Base-by-base conservation (phyloP, 441 rosid species). In the Hypseocharis bilobata region DNA sequence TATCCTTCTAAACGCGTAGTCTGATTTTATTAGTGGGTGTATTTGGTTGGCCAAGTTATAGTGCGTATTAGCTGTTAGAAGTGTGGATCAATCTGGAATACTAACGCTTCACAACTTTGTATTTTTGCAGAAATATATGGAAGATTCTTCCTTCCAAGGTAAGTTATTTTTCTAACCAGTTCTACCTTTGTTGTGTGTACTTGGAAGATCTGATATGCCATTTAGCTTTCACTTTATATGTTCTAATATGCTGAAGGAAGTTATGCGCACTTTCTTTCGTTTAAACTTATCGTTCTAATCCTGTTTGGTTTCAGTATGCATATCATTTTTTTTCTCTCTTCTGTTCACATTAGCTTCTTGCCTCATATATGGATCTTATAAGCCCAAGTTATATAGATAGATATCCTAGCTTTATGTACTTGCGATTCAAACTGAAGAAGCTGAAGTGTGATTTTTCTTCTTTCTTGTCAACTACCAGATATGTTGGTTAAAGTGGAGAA, bases 61-160 rank as follows among this genome's bases (percentile, higher is more conserved):
- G 42, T 38, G 28, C 23, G 55, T 30, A n/a, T 3, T 67, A 40
- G 23, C 60, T 30, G 11, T 3, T 67, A 40, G 23, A 62, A 30
- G 44, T 10, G 26, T 27, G 22, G 22, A 42, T 30, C 36, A 19
- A 63, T 66, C 20, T n/a, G 14, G 23, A 32, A 47, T 28, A 67
- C 38, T 38, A 20, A 49, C 55, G 22, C 20, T 49, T 49, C 55
- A 7, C 55, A 7, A 2, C 72, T 67, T 49, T 66, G 67, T 74
- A 63, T 75, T 64, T 67, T 69, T 66, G 77, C 86, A 89, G 95
- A 85, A 67, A 69, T 87, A 75, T 76, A 87, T 89, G 92, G 91
- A 83, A 70, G 95, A 89, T 81, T 78, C 92, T 34, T 76, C 88
- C 44, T 89, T 89, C 81, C 92, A 85, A 75, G 98, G 95, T 89